Evolutionary conservation across 495 filamentous ascomycete genomes (phyloP).

Genomic region (Massariosphaeria phaeospora): DNA sequence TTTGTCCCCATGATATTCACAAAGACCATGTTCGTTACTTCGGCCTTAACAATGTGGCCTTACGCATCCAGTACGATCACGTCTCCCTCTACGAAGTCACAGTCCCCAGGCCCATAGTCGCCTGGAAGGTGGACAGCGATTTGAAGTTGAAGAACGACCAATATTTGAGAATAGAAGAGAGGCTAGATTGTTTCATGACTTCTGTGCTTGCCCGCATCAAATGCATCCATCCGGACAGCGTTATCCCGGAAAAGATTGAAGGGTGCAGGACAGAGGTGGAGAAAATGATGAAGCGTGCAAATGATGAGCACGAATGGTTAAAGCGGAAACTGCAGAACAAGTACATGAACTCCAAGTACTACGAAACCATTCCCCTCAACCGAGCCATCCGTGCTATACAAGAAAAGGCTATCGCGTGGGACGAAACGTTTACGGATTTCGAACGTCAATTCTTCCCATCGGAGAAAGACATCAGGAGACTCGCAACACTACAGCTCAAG

Average conservation of each 20-base stretch:
- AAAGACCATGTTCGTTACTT: conserved; percentile 89
- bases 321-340: conserved; percentile 75
- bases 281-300: conserved; percentile 62
- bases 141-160: conserved; percentile 88
- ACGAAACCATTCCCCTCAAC: conserved; percentile 92
- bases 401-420: conserved; percentile 92
- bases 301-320: conserved; percentile 70
- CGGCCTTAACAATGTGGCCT: conserved; percentile 75
- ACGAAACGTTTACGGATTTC: conserved; percentile 79
- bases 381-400: conserved; percentile 79
- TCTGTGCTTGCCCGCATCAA: conserved; percentile 80
- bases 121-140: conserved; percentile 96
- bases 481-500: conserved; percentile 86
- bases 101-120: conserved; percentile 81
- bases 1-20: conserved; percentile 92
- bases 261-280: conserved; percentile 79
- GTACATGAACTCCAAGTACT: conserved; percentile 90
- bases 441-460: conserved; percentile 93
- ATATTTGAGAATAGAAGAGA: conserved; percentile 69
- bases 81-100: conserved; percentile 94
- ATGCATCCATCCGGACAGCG: conserved; percentile 83
- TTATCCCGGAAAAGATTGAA: conserved; percentile 77
- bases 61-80: conserved; percentile 86
- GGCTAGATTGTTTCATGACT: conserved; percentile 75
- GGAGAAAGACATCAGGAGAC: conserved; percentile 90